These are phyloP conservation scores for Boletus edulis DNA, from an alignment of 768 basidiomycete species.

Conservation along the genomic window DNA sequence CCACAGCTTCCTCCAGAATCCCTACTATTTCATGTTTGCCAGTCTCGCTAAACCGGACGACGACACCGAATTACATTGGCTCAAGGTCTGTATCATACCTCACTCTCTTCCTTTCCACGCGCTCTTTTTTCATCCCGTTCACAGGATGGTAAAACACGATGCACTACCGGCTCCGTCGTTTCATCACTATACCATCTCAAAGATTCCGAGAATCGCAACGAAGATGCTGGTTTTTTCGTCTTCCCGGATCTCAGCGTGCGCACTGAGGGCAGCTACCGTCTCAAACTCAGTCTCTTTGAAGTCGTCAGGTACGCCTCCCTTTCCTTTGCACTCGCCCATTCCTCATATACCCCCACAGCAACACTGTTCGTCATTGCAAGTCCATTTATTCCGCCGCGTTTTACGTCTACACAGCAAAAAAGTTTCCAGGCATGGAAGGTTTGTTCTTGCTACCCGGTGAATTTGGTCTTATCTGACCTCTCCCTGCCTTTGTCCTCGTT, in stretches of 20 bases:
- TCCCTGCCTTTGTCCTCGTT: constrained; percentile 11
- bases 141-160: constrained; percentile 86
- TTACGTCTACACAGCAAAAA: constrained; percentile 95
- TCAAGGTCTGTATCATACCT: constrained; percentile 54
- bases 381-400: constrained; percentile 86
- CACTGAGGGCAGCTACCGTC: constrained; percentile 83
- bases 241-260: constrained; percentile 93
- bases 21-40: constrained; percentile 96
- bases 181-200: constrained; percentile 90
- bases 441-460: constrained; percentile 20
- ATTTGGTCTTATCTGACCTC: constrained; percentile 23
- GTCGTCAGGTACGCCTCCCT: constrained; percentile 71
- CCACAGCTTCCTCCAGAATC: constrained; percentile 77
- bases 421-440: constrained; percentile 97
- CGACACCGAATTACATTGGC: constrained; percentile 85
- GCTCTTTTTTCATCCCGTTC: background rate
- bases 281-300: constrained; percentile 78
- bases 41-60: constrained; percentile 86
- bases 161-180: constrained; percentile 89
- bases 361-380: constrained; percentile 87
- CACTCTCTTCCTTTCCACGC: background rate
- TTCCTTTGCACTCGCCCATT: background rate
- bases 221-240: constrained; percentile 91
- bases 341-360: constrained; percentile 39
- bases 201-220: constrained; percentile 56